Evolutionary conservation across 2,329 filamentous ascomycete species (phyloP), one percentile per base, ranked within the genome.

Genomic region (Mycosphaerella arachidis): DNA sequence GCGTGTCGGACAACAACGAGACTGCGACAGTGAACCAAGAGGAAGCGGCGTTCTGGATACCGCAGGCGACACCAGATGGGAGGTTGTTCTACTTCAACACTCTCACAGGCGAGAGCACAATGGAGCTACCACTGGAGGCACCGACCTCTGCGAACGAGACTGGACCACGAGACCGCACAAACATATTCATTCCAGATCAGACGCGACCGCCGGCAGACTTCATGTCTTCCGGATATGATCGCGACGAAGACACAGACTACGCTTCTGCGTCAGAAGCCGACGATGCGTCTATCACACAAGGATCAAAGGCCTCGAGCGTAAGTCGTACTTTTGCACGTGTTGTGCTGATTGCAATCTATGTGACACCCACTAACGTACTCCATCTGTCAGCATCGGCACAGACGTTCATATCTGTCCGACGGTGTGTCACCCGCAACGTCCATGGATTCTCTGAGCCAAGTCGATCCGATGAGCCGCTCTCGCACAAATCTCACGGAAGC

Each of bases 61-160:
- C 94, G 18, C 94, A 99, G 78, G 94, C 92, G 13, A 99, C 94
- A 0, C 86, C 91, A 1, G 92, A 97, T 73, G 94, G 94, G 56
- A 85, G 92, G 58, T 78, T 99, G 27, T 99, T 95, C 76, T 99
- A 97, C 78, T 97, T 96, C 82, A 99, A 99, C 75, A 97, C 93
- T 63, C 86, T 97, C 78, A 99, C 94, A 0, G 92, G 93, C 57
- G 91, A 95, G 71, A 95, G 90, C 72, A 95, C 90, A 64, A 94
- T 92, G 85, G 94, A 99, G 73, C 79, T 99, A 62, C 94, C 94
- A 1, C 82, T 99, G 29, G 94, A 99, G 74, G 93, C 93, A 16
- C 92, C 94, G 1, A 86, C 86, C 0, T 91, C 89, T 6, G 76
- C 85, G 18, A 88, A 86, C 65, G 94, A 99, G 76, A 89, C 84